These are phyloP conservation scores for Ophiostoma pallidulum DNA, from an alignment of 2,329 filamentous ascomycete genomes.

Conservation along the genomic window DNA sequence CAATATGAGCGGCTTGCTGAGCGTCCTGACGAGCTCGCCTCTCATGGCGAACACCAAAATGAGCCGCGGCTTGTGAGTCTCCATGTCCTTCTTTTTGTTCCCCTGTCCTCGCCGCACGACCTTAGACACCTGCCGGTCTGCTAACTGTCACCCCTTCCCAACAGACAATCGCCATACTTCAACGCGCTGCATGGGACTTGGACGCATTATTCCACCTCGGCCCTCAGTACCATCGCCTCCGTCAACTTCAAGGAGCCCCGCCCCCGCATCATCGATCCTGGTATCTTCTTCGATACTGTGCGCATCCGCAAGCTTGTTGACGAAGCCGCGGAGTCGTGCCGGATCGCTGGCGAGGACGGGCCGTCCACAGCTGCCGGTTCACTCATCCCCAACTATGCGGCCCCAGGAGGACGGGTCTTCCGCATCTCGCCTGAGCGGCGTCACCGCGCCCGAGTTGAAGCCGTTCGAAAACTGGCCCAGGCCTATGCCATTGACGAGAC, in stretches of 20 bases:
- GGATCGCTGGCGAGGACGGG: slow-evolving; percentile 66
- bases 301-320: slow-evolving; percentile 75
- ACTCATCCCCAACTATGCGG: slow-evolving; percentile 23
- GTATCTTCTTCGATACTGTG: slow-evolving; percentile 73
- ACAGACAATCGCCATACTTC: slow-evolving; percentile 76
- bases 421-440: slow-evolving; percentile 68
- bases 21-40: too few species aligned
- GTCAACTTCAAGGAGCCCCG: slow-evolving; percentile 69
- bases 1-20: too few species aligned
- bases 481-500: slow-evolving; percentile 77
- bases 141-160: too few species aligned
- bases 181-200: slow-evolving; percentile 76
- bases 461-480: slow-evolving; percentile 64
- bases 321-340: slow-evolving; percentile 67
- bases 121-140: too few species aligned
- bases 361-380: slow-evolving; percentile 46
- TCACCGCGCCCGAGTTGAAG: slow-evolving; percentile 71
- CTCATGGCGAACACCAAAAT: too few species aligned
- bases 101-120: too few species aligned
- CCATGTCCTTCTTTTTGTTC: too few species aligned
- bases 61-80: too few species aligned
- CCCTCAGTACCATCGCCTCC: slow-evolving; percentile 69
- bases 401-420: slow-evolving; percentile 17
- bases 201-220: slow-evolving; percentile 69
- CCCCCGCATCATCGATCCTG: slow-evolving; percentile 68